Percentiles rank a stretch among this genome's conserved stretches.
Conservation (phyloP, 2,329 filamentous ascomycete genomes). For the Ceratocystis variospora region DNA sequence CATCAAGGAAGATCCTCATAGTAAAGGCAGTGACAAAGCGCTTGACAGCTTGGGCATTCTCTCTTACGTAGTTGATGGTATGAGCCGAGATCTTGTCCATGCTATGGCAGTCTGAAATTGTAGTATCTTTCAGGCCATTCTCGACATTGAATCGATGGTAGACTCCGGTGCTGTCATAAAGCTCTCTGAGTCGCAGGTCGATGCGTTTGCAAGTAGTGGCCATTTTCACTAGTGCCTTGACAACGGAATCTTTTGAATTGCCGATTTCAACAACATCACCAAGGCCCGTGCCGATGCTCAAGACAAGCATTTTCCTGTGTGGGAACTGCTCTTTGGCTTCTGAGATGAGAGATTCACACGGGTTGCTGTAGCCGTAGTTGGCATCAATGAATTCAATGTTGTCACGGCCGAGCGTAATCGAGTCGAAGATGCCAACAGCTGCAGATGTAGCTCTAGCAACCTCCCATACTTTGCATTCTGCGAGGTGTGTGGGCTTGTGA, state of each 20-base stretch:
- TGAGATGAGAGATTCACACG: conserved; percentile 24
- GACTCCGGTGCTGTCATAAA: conserved; percentile 19
- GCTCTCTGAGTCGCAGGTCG: conserved; percentile 5
- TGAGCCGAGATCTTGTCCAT: conserved; percentile 20
- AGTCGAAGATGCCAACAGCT: conserved; percentile 21
- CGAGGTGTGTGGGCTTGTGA: conserved; percentile 18
- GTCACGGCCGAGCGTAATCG: conserved; percentile 23
- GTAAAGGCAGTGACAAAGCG: not conserved
- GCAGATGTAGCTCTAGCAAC: conserved; percentile 25
- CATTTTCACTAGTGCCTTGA: not conserved
- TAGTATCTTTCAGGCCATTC: conserved; percentile 23
- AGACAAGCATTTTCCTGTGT: conserved; percentile 15
- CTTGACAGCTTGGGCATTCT: no score
- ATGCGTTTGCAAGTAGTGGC: not conserved
- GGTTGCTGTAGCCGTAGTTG: conserved; percentile 26
- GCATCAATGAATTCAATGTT: conserved; percentile 24
- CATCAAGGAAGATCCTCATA: not conserved
- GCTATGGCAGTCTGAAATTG: conserved; percentile 23
- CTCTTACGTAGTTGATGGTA: conserved; percentile 6
- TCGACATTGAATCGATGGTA: conserved; percentile 25
- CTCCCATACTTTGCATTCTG: conserved; percentile 24
- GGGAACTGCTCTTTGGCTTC: conserved; percentile 24
- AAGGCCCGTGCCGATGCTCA: conserved; percentile 24
- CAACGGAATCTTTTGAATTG: not conserved
- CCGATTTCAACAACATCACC: conserved; percentile 20